A percentile compares a stretch with the other conserved stretches of the same genome.
These are phyloP conservation scores for Ophiostoma ips DNA, from an alignment of 2,329 filamentous ascomycete species.

Conservation along the genomic window DNA sequence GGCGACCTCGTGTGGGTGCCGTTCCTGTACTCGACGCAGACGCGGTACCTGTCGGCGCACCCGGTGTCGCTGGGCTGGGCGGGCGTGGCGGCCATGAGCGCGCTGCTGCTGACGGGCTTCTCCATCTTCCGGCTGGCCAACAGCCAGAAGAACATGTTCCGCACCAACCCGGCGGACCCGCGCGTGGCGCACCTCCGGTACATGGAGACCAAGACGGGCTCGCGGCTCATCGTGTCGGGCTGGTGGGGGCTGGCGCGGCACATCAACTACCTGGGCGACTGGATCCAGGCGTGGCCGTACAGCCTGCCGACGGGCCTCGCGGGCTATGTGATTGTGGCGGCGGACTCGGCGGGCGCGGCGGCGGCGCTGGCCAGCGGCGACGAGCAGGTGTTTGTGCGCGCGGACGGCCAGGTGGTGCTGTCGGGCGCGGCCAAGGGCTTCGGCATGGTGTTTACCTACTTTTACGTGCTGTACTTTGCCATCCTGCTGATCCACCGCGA, in stretches of 20 bases:
- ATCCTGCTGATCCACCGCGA: conserved; percentile 77
- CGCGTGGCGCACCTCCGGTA: conserved; percentile 67
- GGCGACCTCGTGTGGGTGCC: conserved; percentile 90
- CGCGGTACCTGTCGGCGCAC: conserved; percentile 70
- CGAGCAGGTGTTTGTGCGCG: conserved; percentile 30
- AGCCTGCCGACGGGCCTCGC: conserved; percentile 74
- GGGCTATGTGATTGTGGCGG: conserved; percentile 59
- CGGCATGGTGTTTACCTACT: conserved; percentile 83
- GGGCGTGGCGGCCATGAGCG: conserved; percentile 51
- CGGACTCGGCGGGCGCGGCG: conserved; percentile 34
- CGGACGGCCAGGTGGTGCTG: conserved; percentile 50
- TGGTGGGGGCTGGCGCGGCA: conserved; percentile 92
- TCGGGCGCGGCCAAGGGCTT: conserved; percentile 64
- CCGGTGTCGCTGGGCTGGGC: conserved; percentile 62
- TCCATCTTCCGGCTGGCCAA: conserved; percentile 89
- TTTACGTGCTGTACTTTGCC: conserved; percentile 87
- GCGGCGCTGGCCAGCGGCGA: conserved; percentile 31
- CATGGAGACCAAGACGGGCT: conserved; percentile 72
- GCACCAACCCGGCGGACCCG: conserved; percentile 72
- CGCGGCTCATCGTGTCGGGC: conserved; percentile 66
- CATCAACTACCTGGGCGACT: conserved; percentile 94
- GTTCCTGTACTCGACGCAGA: conserved; percentile 74
- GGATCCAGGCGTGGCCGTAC: conserved; percentile 87
- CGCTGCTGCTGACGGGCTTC: conserved; percentile 60
- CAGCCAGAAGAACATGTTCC: conserved; percentile 89